Percentiles rank a stretch among this genome's conserved stretches.
phyloP scores from a whole-genome alignment of 805 yeast genomes.

The Scheffersomyces spartinae region DNA sequence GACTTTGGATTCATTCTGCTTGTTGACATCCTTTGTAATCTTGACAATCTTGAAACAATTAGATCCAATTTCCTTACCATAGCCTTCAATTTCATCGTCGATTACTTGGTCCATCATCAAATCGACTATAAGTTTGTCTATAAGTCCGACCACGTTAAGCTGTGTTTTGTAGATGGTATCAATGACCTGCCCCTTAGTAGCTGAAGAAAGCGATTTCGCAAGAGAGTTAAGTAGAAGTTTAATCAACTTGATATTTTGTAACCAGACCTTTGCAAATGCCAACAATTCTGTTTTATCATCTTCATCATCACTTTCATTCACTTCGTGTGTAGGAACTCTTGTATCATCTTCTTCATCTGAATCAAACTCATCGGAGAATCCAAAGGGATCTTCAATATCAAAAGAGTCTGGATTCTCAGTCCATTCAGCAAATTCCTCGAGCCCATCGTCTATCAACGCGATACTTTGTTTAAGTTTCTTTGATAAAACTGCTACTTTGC shows the following conservation, averaged over 20 bases:
- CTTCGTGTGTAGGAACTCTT: too few species aligned
- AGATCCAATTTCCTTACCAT: constrained; percentile 11
- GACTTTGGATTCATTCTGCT: constrained; percentile 37
- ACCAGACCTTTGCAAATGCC: constrained; percentile 37
- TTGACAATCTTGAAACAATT: constrained; percentile 20
- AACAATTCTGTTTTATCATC: constrained; percentile 16
- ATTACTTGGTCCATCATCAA: constrained; percentile 37
- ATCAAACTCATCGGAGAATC: constrained; percentile 23
- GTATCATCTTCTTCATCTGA: constrained; percentile 13
- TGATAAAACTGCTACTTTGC: constrained; percentile 43
- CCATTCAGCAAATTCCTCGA: constrained; percentile 64
- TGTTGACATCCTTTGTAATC: constrained; percentile 35
- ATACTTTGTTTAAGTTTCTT: constrained; percentile 33
- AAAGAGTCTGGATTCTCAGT: constrained; percentile 43
- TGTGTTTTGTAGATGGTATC: constrained; percentile 38
- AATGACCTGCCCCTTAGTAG: constrained; percentile 26
- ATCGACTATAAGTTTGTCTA: constrained; percentile 51
- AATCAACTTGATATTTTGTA: constrained; percentile 40
- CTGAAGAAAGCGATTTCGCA: constrained; percentile 43
- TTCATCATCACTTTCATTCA: constrained; percentile 17
- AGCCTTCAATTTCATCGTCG: constrained; percentile 18
- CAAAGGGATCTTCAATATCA: constrained; percentile 43
- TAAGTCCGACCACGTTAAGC: constrained; percentile 26
- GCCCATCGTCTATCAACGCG: constrained; percentile 44
- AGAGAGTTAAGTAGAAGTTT: constrained; percentile 49